Evolutionary conservation across 2,329 filamentous ascomycete species (phyloP), one percentile per base, ranked within the genome.

Genomic region (Exophiala aquamarina): DNA sequence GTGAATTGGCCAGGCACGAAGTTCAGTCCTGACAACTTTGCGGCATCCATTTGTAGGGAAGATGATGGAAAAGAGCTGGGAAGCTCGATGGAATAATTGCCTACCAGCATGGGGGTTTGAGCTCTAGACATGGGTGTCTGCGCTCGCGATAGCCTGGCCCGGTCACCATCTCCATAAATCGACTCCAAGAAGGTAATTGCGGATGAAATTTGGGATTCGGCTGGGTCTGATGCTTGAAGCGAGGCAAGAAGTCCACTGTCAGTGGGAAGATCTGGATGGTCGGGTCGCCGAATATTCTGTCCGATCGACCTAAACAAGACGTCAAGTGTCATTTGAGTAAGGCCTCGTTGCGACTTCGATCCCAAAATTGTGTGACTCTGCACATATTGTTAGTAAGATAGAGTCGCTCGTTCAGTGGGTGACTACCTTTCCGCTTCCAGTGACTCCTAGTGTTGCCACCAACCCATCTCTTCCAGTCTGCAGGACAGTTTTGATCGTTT

Each of bases 281-380:
- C 71, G 18, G 77, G 70, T 41, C 87, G 82, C 56, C 87, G 81
- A 44, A 94, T 81, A 49, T 84, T 86, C 14, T 79, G 72, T 48
- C 82, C 82, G 41, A 95, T 82, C 35, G 87, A 92, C 54, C 85
- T 83, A 70, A 94, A 98, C 40, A 97, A 77, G 32, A 94, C 80
- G 62, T 97, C 92, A 44, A 98, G 83, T 0, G 89, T 81, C 61
- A 98, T 84, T 66, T 98, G 93, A 0, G 90, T 95, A 44, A 98
- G 73, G 53, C 93, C 93, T 56, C 92, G 85, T 67, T 96, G 88
- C 17, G 79, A 82, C 58, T 84, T 86, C 10, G 89, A 94, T 45
- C 93, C 93, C 13, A 98, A 79, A 50, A 97, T 95, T 1, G 93
- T 98, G 66, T 98, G 92, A 54, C 89, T 94, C 92, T 96, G 20